Evolutionary conservation across 2,329 filamentous ascomycete species (phyloP).

Genomic region (Pezicula rhizophila): DNA sequence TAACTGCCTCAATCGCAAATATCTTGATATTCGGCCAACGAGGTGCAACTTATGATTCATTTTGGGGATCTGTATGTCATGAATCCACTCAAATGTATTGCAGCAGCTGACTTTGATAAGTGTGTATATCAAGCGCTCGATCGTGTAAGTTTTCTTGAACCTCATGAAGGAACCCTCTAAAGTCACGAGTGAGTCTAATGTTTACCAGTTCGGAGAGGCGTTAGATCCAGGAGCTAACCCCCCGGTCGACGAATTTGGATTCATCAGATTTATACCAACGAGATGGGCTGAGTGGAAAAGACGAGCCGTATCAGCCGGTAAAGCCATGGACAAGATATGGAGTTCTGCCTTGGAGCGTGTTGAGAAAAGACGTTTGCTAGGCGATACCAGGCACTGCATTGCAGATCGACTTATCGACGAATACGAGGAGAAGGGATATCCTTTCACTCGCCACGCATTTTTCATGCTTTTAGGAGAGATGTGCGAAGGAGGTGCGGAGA

Average conservation of each 20-base stretch:
- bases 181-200: background rate
- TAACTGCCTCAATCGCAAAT: background rate
- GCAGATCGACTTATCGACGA: background rate
- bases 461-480: background rate
- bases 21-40: conserved; percentile 1
- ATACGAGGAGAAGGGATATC: background rate
- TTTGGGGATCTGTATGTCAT: background rate
- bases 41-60: background rate
- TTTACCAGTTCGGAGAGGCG: background rate
- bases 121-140: background rate
- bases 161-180: background rate
- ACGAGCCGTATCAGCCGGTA: background rate
- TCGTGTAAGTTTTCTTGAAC: background rate
- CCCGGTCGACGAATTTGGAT: conserved; percentile 1
- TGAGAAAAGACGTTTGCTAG: background rate
- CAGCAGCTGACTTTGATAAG: background rate
- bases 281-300: background rate
- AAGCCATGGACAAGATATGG: background rate
- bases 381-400: background rate
- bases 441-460: background rate
- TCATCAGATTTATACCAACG: background rate
- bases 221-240: background rate
- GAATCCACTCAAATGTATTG: background rate
- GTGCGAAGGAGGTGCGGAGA: background rate
- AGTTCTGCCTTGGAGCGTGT: background rate